Base-by-base conservation (phyloP, 345 rosid genomes). In the Salix arbutifolia region DNA sequence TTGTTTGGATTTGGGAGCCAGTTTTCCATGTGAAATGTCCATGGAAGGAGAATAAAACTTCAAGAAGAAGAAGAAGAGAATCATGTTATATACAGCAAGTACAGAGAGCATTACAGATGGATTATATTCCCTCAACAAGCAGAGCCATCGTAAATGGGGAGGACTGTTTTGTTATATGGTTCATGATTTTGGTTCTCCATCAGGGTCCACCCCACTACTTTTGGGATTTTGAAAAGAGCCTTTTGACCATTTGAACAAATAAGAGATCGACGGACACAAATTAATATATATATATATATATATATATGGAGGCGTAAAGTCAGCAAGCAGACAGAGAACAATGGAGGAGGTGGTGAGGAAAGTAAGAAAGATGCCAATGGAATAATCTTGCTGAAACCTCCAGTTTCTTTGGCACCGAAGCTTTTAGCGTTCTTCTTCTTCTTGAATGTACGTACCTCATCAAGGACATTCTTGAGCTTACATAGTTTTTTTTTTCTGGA, bases 331-430 rank as follows among this genome's bases (percentile, higher is more conserved):
- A 62, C 18, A 26, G 18, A 13, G 33, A 62, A 5, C 5, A 13
- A 25, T 25, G 30, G 67, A 23, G 67, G 67, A 23, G 67, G 67
- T 12, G 67, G 16, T 26, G 67, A 62, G 9, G 58, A 19, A 52
- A 52, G 58, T 0, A 9, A 0, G 58, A n/a, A 58, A 8, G 62
- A 65, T 26, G 68, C 68, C 67, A 11, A 28, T 26, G 67, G 35
- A 64, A 28, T 62, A 12, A 35, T 35, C 37, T 25, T 23, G 18
- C 17, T 48, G 18, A 48, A 48, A 31, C 37, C 21, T 74, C 81
- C 81, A 69, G 31, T 69, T 50, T 58, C 10, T 48, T 74, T 48
- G 79, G 72, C 76, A 67, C 77, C 83, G 10, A 37, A 70, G 81
- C 83, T 76, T 83, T 74, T 67, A 17, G 5, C 31, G 31, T 62